Base-by-base conservation (phyloP, 345 rosid genomes). In the Camelina sativa region DNA sequence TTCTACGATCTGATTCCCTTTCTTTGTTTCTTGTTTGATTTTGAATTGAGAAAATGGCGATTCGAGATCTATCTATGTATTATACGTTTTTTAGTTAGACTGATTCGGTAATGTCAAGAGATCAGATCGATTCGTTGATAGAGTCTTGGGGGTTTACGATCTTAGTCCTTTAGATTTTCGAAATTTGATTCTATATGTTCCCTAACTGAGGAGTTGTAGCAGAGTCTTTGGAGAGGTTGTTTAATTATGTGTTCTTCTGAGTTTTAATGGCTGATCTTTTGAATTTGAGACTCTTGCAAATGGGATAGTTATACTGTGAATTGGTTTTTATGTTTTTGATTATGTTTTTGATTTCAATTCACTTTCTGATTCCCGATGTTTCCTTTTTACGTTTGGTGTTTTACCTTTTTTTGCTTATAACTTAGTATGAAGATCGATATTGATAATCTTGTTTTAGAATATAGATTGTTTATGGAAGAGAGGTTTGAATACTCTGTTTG, bases 61-160 rank as follows among this genome's bases (percentile, higher is more conserved):
- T 62, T 35, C 43, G 22, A 62, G 76, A 76, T 76, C 80, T 65
- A 50, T 68, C n/a, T 35, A 38, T 3, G 12, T 50, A 44, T 32
- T 37, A 44, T 32, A 32, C 35, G 57, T 35, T 38, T 71, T 37
- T 41, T 41, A 51, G 20, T 40, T 72, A 2, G 34, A 46, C 52
- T 66, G 1, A 22, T 65, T 47, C 23, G 12, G 22, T 30, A 74
- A 65, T 66, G 72, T 48, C 52, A 34, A 46, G 15, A 44, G 46
- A 64, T 65, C 50, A 43, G 78, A 43, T 73, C 48, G 64, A 48
- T 71, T 48, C 34, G 1, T 68, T 15, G 6, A 1, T 13, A 32
- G 12, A 55, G 10, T 65, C 7, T 44, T 74, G n/a, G 30, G 77
- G 72, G 11, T 56, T 65, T 74, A n/a, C 63, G 34, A 57, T 74